phyloP scores from a whole-genome alignment of 176 grass and related monocot species.

The Ampelocalamus luodianensis region DNA sequence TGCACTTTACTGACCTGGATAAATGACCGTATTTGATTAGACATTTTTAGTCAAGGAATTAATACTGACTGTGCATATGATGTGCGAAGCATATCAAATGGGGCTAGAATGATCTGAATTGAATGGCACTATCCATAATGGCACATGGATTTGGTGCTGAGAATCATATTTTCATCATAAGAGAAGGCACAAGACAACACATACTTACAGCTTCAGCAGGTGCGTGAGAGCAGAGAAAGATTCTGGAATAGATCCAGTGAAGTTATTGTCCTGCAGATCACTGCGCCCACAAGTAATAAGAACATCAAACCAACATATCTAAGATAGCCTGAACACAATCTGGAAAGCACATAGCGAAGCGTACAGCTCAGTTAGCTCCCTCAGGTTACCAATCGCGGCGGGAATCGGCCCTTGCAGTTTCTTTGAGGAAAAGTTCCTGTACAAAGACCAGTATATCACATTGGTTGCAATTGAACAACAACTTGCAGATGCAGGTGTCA shows the following conservation, averaged over 20 bases:
- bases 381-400: conserved; percentile 45
- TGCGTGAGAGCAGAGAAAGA: conserved; percentile 56
- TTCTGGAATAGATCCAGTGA: conserved; percentile 60
- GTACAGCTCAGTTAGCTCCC: conserved; percentile 60
- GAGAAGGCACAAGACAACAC: background rate
- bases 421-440: conserved; percentile 64
- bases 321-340: conserved; percentile 7
- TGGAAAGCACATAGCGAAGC: conserved; percentile 29
- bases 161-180: conserved; percentile 5
- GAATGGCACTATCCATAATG: too few relatives aligned
- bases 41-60: conserved; percentile 16
- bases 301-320: conserved; percentile 4
- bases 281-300: conserved; percentile 41
- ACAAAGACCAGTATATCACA: conserved; percentile 18
- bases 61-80: background rate
- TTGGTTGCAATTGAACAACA: background rate
- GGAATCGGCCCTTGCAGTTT: conserved; percentile 59
- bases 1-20: conserved; percentile 67
- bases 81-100: conserved; percentile 2
- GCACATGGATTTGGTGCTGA: conserved; percentile 12
- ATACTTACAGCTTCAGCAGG: conserved; percentile 64
- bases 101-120: background rate
- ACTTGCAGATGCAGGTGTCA: too few relatives aligned
- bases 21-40: conserved; percentile 11
- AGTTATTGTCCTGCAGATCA: conserved; percentile 66